Evolutionary conservation across 192 early-diverging fungal species (phyloP).

Genomic region (Funneliformis mosseae): DNA sequence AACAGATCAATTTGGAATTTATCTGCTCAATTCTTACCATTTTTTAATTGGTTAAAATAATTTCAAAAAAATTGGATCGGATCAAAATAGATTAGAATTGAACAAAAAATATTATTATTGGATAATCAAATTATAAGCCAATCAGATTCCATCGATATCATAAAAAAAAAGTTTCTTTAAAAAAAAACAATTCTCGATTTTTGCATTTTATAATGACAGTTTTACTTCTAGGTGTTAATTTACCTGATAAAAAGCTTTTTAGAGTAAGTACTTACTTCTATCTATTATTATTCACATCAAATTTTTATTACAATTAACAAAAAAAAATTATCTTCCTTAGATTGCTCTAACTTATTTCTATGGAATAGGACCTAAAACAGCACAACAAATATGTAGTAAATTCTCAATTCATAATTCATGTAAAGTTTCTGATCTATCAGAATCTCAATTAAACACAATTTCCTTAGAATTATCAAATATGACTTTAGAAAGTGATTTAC

Average conservation of each 20-base stretch:
- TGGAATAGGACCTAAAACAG: slow-evolving; percentile 83
- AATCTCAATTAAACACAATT: slow-evolving; percentile 85
- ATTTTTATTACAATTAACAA: neutral
- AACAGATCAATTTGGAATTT: no score
- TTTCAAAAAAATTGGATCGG: no score
- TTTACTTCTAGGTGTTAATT: slow-evolving; percentile 6
- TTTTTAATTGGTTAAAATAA: no score
- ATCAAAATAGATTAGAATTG: no score
- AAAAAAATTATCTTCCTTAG: neutral
- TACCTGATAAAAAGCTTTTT: slow-evolving; percentile 15
- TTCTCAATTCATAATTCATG: slow-evolving; percentile 84
- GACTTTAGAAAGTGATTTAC: slow-evolving; percentile 83
- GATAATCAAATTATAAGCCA: no score
- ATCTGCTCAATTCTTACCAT: no score
- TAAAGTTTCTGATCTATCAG: slow-evolving; percentile 86
- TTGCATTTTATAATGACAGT: neutral
- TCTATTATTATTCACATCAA: neutral
- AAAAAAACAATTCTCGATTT: no score
- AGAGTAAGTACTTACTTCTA: slow-evolving; percentile 12
- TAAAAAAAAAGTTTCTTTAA: no score
- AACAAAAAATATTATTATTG: no score
- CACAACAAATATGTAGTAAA: slow-evolving; percentile 72
- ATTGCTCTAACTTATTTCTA: slow-evolving; percentile 62
- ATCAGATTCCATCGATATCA: no score
- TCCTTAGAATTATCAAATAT: slow-evolving; percentile 84